Evolutionary conservation across 192 early-diverging fungal genomes (phyloP).

Genomic region (Coemansia sp.): DNA sequence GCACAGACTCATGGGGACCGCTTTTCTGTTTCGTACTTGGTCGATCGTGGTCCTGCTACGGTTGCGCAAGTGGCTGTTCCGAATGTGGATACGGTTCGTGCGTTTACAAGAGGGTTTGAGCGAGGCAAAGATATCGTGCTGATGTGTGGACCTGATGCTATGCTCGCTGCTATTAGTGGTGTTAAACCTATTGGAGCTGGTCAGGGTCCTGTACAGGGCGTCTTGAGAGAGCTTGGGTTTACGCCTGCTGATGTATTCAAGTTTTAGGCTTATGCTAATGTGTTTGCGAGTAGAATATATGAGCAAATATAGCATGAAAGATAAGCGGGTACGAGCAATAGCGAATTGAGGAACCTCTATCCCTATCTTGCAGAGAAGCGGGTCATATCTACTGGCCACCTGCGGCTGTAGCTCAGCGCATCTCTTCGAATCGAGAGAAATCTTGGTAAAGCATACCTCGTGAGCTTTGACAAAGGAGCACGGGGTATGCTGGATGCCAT

Average conservation of each 20-base stretch:
- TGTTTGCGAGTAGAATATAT: too few relatives aligned
- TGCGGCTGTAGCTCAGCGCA: too few relatives aligned
- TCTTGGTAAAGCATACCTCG: too few relatives aligned
- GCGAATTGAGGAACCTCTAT: too few relatives aligned
- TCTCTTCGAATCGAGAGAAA: too few relatives aligned
- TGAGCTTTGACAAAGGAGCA: too few relatives aligned
- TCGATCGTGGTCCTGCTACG: slow-evolving; percentile 41
- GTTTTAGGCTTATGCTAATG: slow-evolving; percentile 37
- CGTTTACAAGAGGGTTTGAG: slow-evolving; percentile 40
- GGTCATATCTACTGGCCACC: too few relatives aligned
- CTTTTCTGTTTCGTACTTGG: slow-evolving; percentile 55
- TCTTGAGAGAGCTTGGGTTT: slow-evolving; percentile 60
- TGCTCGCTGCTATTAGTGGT: slow-evolving; percentile 64
- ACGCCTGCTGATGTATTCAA: slow-evolving; percentile 61
- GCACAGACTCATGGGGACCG: slow-evolving; percentile 43
- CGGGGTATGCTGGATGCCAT: too few relatives aligned
- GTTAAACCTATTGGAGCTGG: slow-evolving; percentile 49
- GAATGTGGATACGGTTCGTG: slow-evolving; percentile 19
- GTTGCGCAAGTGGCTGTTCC: slow-evolving; percentile 15
- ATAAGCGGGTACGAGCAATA: too few relatives aligned
- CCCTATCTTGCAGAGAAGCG: too few relatives aligned
- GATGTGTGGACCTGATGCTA: slow-evolving; percentile 69
- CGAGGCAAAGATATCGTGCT: slow-evolving; percentile 49
- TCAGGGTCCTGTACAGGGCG: slow-evolving; percentile 63
- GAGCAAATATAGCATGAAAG: too few relatives aligned